These are phyloP conservation scores for Lentinula aciculospora DNA, from an alignment of 768 basidiomycete species.

Conservation along the genomic window DNA sequence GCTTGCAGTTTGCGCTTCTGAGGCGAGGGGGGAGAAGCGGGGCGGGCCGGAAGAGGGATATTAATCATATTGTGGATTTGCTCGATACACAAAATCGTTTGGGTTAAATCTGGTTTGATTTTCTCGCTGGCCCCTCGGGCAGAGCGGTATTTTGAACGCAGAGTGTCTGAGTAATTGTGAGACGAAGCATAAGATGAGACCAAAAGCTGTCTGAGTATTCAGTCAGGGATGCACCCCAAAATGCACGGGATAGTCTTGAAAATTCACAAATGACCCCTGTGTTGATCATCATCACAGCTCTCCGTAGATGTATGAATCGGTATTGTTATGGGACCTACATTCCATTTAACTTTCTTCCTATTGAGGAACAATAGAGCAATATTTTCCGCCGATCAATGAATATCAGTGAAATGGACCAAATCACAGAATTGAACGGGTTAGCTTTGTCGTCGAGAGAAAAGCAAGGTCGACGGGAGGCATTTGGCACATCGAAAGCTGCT, in stretches of 20 bases:
- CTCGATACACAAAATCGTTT: too few relatives aligned
- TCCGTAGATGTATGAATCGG: background rate
- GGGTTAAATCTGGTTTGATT: too few relatives aligned
- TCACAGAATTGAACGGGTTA: too few relatives aligned
- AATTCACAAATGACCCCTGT: background rate
- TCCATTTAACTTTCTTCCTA: background rate
- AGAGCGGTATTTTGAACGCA: background rate
- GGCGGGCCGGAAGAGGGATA: background rate
- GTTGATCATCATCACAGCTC: background rate
- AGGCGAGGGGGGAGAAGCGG: background rate
- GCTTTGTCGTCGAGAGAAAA: too few relatives aligned
- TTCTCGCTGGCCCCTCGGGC: too few relatives aligned
- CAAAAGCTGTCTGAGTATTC: background rate
- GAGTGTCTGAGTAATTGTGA: background rate
- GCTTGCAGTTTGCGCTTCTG: background rate
- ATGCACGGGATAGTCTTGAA: background rate
- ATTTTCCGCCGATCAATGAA: background rate
- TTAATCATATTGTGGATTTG: background rate
- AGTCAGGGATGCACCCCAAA: background rate
- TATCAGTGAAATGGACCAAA: too few relatives aligned
- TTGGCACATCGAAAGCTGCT: too few relatives aligned
- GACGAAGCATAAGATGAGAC: background rate
- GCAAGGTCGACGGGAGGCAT: too few relatives aligned
- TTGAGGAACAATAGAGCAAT: background rate
- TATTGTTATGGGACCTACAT: background rate